Base-by-base conservation (phyloP, 78 protist genomes). In the Cavenderia fasciculata region DNA sequence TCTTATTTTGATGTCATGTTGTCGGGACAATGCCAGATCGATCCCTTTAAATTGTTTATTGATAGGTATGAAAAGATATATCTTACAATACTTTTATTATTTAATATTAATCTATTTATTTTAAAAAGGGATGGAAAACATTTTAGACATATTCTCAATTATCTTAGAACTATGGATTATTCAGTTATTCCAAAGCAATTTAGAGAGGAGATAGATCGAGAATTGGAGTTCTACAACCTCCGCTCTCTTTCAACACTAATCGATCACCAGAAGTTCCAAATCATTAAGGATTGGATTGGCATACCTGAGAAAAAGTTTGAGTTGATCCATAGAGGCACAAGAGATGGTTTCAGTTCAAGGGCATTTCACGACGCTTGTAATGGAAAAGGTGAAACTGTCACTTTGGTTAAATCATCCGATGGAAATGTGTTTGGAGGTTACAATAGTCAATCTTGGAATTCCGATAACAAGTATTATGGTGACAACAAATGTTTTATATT, bases 131-230 rank as follows among this genome's bases (percentile, higher is more conserved):
- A 62, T 62, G 71, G 49, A 19, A 36, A 16, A 11, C 72, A 63
- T 63, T 63, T 63, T n/a, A 63, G 72, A 63, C 21, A 27, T 63
- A 63, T 63, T 19, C 29, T 63, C 33, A 63, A 63, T 63, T 63
- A 34, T 63, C 23, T 63, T 38, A 63, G 72, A 63, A 49, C 52
- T 63, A 49, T 38, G n/a, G n/a, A n/a, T n/a, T n/a, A 19, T n/a
- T 27, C 7, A 63, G 38, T 36, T 27, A 38, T 21, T 49, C 72
- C 33, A 41, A 34, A 1, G 33, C 52, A 11, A 21, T 21, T 23
- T 23, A 36, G 16, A 63, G 33, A 11, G 21, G 72, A 36, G 16
- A 18, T 19, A 49, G 38, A 63, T 38, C n/a, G n/a, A n/a, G n/a
- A n/a, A n/a, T n/a, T n/a, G n/a, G n/a, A n/a, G n/a, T n/a, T n/a